Evolutionary conservation across 2,329 filamentous ascomycete genomes (phyloP).

Genomic region (Paraphoma sp.): DNA sequence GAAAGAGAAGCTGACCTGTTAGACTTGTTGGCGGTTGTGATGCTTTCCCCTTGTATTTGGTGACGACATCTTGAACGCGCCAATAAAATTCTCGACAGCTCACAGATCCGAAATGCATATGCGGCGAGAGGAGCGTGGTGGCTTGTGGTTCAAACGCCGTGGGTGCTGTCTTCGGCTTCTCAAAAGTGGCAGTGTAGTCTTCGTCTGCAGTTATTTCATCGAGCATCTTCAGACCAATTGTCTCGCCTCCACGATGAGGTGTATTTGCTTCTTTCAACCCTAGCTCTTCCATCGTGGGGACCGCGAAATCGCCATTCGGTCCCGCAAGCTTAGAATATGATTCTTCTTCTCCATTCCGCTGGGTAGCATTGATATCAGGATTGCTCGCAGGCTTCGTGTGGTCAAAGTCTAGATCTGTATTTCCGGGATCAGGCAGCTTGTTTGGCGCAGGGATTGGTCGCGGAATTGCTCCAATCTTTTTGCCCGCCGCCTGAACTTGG

Average conservation of each 20-base stretch:
- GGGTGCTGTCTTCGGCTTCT: slow-evolving; percentile 77
- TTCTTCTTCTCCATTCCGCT: slow-evolving; percentile 61
- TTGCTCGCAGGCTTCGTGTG: slow-evolving; percentile 59
- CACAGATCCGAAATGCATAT: slow-evolving; percentile 76
- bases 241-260: slow-evolving; percentile 75
- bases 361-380: slow-evolving; percentile 67
- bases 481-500: slow-evolving; percentile 67
- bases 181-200: slow-evolving; percentile 74
- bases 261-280: slow-evolving; percentile 68
- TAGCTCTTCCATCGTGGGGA: slow-evolving; percentile 75
- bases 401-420: slow-evolving; percentile 66
- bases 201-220: slow-evolving; percentile 66
- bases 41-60: slow-evolving; percentile 62
- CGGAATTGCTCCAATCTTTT: slow-evolving; percentile 67
- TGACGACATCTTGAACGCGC: slow-evolving; percentile 68
- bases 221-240: slow-evolving; percentile 64
- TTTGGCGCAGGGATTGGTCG: slow-evolving; percentile 67
- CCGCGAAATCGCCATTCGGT: slow-evolving; percentile 70
- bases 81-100: slow-evolving; percentile 77
- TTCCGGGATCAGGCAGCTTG: slow-evolving; percentile 68
- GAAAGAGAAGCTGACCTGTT: slow-evolving; percentile 75
- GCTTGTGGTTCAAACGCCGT: slow-evolving; percentile 75
- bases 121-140: slow-evolving; percentile 75
- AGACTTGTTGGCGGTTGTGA: slow-evolving; percentile 70
- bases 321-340: slow-evolving; percentile 69